Base-by-base conservation (phyloP, 768 basidiomycete genomes). In the Pulveroboletus sp. region DNA sequence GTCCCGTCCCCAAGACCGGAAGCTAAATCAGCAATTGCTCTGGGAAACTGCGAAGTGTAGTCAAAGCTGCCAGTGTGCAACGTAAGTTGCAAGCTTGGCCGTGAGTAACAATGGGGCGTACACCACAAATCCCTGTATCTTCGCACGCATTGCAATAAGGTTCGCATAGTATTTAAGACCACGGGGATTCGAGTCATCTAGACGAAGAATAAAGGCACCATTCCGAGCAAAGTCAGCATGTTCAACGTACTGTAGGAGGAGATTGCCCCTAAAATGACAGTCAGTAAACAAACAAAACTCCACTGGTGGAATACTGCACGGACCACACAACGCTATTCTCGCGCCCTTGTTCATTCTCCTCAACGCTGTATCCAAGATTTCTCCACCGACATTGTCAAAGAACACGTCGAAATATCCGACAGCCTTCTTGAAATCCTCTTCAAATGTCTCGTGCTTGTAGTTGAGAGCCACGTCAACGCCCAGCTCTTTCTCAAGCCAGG, bases 51-150 rank as follows among this genome's bases (percentile, higher is more conserved):
- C 1, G 73, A 51, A 0, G 62, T 73, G 63, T 93, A 94, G 69
- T 97, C 92, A 51, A 90, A 75, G 9, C 90, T 90, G n/a, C n/a
- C n/a, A n/a, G n/a, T n/a, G 56, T 42, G 51, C 24, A 33, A 29
- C 6, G 33, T 51, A 45, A 65, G 44, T 33, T 25, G 1, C 19
- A 32, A 21, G 16, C 24, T 14, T n/a, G n/a, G n/a, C 12, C 31
- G 21, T 17, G 14, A 1, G 16, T 13, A 17, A 14, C 23, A 5
- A 24, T 14, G 8, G n/a, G 14, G 63, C 81, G 40, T 61, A 87
- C 84, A 90, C 78, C 57, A 94, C 73, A 69, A 93, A 97, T 8
- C 94, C 94, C 61, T 88, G 74, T 1, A 97, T 81, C 34, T 74
- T 85, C 14, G 88, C 90, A 36, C 92, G 79, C 61, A 87, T 84